Evolutionary conservation across 1,284 basidiomycete species (phyloP).

Genomic region (Waitea zeae): DNA sequence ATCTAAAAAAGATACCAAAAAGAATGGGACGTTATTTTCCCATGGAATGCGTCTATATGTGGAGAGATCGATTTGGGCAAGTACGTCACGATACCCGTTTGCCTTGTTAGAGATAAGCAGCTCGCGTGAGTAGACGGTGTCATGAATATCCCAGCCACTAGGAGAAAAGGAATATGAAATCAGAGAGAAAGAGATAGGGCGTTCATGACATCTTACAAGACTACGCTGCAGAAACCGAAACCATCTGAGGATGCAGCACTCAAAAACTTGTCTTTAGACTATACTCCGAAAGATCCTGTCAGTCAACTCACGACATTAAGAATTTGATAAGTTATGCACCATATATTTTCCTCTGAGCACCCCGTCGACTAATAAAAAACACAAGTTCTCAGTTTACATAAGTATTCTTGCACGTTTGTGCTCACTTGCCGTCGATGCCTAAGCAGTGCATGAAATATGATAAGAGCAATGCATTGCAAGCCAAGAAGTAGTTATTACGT

Average conservation of each 20-base stretch:
- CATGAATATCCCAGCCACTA: slow-evolving; percentile 83
- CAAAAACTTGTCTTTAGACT: slow-evolving; percentile 88
- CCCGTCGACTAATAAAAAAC: slow-evolving; percentile 68
- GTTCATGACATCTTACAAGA: slow-evolving; percentile 39
- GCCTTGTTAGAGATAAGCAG: slow-evolving; percentile 77
- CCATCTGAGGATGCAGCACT: slow-evolving; percentile 69
- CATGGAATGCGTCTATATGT: slow-evolving; percentile 82
- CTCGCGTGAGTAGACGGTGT: slow-evolving; percentile 68
- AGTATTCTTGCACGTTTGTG: neutral
- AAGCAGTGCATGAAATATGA: no score
- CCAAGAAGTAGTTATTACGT: slow-evolving; percentile 10
- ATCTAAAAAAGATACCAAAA: slow-evolving; percentile 80
- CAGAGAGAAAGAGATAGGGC: slow-evolving; percentile 2
- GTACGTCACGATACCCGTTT: slow-evolving; percentile 85
- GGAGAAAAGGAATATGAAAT: slow-evolving; percentile 2
- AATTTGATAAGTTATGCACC: slow-evolving; percentile 21
- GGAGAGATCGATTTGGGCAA: slow-evolving; percentile 71
- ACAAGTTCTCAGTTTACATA: slow-evolving; percentile 2
- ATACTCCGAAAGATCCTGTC: slow-evolving; percentile 1
- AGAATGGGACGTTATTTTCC: slow-evolving; percentile 88
- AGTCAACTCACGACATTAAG: no score
- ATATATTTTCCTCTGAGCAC: slow-evolving; percentile 89
- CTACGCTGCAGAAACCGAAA: slow-evolving; percentile 86
- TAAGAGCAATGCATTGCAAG: slow-evolving; percentile 1
- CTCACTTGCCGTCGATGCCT: slow-evolving; percentile 49